These are phyloP conservation scores for Anthracocystis walkeri DNA, from an alignment of 1,284 basidiomycete genomes.

Conservation along the genomic window DNA sequence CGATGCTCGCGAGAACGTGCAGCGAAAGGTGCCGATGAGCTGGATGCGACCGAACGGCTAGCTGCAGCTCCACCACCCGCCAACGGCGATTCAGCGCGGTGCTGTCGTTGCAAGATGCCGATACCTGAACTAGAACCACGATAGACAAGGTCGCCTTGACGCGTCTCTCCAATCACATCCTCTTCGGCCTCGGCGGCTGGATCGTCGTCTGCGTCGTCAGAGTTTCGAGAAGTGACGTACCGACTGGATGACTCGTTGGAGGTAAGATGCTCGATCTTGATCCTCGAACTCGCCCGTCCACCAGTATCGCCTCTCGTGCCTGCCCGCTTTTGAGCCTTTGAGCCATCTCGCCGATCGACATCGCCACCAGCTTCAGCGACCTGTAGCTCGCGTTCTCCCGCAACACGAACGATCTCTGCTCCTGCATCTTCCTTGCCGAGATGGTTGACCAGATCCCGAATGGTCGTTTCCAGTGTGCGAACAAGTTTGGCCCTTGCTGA, in stretches of 20 bases:
- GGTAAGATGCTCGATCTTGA: conserved; percentile 36
- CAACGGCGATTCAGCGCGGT: conserved; percentile 40
- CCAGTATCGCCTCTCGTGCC: background rate
- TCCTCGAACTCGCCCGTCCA: conserved; percentile 10
- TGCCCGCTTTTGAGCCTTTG: background rate
- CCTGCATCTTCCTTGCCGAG: conserved; percentile 54
- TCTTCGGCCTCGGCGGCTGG: conserved; percentile 36
- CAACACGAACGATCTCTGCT: conserved; percentile 52
- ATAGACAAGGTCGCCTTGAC: conserved; percentile 56
- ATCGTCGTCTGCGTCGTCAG: conserved; percentile 30
- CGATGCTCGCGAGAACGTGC: conserved; percentile 26
- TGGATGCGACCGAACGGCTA: conserved; percentile 26
- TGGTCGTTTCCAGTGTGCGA: conserved; percentile 59
- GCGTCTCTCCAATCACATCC: conserved; percentile 49
- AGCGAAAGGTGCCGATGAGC: conserved; percentile 30
- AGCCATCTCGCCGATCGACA: background rate
- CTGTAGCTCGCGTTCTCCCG: conserved; percentile 43
- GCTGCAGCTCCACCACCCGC: conserved; percentile 7
- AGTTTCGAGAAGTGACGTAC: conserved; percentile 1
- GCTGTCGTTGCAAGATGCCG: conserved; percentile 55
- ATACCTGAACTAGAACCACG: conserved; percentile 63
- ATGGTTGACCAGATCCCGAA: conserved; percentile 57
- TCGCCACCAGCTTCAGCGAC: conserved; percentile 3
- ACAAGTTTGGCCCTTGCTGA: conserved; percentile 57
- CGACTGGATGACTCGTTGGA: conserved; percentile 10